A percentile compares a stretch with the other conserved stretches of the same genome.
phyloP scores from a whole-genome alignment of 345 rosid genomes.

The Balakata baccata region DNA sequence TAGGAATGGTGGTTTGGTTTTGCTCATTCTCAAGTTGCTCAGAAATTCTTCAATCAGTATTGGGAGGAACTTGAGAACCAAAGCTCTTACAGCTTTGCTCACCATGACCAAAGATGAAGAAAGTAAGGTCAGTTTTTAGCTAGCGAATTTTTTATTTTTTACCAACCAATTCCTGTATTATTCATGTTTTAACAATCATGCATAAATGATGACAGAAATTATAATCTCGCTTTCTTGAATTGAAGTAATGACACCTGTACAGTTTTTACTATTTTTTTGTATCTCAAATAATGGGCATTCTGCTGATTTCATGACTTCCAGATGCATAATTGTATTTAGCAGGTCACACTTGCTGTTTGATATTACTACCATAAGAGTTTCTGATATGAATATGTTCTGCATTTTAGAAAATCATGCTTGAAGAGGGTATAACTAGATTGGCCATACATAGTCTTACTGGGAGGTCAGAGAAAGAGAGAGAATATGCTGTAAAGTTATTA shows the following conservation, averaged over 20 bases:
- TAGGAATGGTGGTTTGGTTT: constrained; percentile 36
- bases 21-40: constrained; percentile 34
- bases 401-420: constrained; percentile 37
- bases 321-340: neutral
- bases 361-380: neutral
- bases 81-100: constrained; percentile 37
- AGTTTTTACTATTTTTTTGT: neutral
- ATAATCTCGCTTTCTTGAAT: no score
- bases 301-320: neutral
- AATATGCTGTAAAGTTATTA: constrained; percentile 40
- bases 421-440: constrained; percentile 45
- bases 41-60: constrained; percentile 25
- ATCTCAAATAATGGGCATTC: neutral
- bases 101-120: constrained; percentile 48
- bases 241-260: neutral
- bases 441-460: constrained; percentile 42
- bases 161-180: no score
- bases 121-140: constrained; percentile 34
- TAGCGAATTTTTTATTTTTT: no score
- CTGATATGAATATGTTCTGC: constrained; percentile 16
- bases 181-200: no score
- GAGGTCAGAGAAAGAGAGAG: constrained; percentile 41
- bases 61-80: constrained; percentile 37
- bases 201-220: no score
- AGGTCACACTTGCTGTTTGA: neutral